Base-by-base conservation (phyloP, 2,329 filamentous ascomycete species). In the Nemania serpens region DNA sequence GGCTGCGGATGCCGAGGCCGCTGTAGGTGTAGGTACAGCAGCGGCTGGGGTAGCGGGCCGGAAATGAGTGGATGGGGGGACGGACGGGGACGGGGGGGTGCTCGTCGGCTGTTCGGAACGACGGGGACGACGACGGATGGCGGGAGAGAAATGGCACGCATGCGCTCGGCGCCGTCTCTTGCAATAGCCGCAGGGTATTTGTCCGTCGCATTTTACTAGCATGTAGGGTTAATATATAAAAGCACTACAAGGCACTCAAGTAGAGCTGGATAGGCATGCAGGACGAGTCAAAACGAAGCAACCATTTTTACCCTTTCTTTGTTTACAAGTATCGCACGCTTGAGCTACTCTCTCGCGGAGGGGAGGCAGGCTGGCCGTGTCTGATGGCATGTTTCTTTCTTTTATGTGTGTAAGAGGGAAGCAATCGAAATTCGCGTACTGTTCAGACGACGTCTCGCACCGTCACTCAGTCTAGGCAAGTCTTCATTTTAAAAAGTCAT, bases 261-360 rank as follows among this genome's bases (percentile, higher is more conserved):
- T n/a, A n/a, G n/a, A n/a, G n/a, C n/a, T n/a, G n/a, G n/a, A n/a
- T n/a, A n/a, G n/a, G n/a, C 25, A 29, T 3, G 7, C 7, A 29
- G 25, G 25, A 29, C 25, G 25, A 29, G 25, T 29, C 25, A 7
- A 7, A 29, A 29, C 25, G 7, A 29, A 4, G 25, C 25, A 29
- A 3, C 25, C 25, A 7, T 3, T 29, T 29, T 58, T 59, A 74
- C 72, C 76, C 75, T 84, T 84, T 56, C 81, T 78, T 11, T 78
- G 75, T 66, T 84, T 84, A 74, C 82, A 84, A 2, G 77, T 76
- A 63, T 84, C 81, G 70, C 82, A 84, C 45, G 82, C 82, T 62
- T 83, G 83, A 58, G 80, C 75, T 45, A 83, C 79, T 61, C 82
- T 81, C 13, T 68, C 66, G 45, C 75, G 74, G 33, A 64, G 36